These are phyloP conservation scores for Primulina tabacum DNA, from an alignment of 257 asterid genomes.

Conservation along the genomic window DNA sequence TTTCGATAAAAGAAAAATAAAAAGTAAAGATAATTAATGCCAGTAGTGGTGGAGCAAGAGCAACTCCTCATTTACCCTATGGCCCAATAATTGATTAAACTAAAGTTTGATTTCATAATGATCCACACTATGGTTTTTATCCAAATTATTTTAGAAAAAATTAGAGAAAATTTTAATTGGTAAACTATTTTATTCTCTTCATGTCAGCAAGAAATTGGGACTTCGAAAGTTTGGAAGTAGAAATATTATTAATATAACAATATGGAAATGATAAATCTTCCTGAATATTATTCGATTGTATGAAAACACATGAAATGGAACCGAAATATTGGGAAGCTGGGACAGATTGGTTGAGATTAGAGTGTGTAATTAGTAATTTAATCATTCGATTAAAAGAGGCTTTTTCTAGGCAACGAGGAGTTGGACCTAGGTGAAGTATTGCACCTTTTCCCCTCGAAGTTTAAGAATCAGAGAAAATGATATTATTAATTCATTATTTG, in stretches of 20 bases:
- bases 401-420: conserved; percentile 42
- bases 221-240: too few relatives aligned
- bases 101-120: not conserved
- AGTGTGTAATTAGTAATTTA: conserved; percentile 1
- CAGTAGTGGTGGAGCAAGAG: conserved; percentile 22
- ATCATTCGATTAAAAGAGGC: conserved; percentile 22
- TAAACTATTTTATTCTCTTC: too few relatives aligned
- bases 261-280: too few relatives aligned
- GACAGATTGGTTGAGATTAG: too few relatives aligned
- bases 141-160: not conserved
- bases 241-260: too few relatives aligned
- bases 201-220: too few relatives aligned
- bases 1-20: conserved; percentile 8
- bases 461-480: conserved; percentile 22
- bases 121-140: not conserved
- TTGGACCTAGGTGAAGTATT: conserved; percentile 36
- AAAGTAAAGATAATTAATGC: conserved; percentile 34
- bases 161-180: too few relatives aligned
- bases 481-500: conserved; percentile 1
- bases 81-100: not conserved
- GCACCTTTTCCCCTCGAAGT: conserved; percentile 28
- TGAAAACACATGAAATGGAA: too few relatives aligned
- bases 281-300: too few relatives aligned
- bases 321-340: too few relatives aligned
- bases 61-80: conserved; percentile 43